phyloP scores from a whole-genome alignment of 2,329 filamentous ascomycete species.

The Cytospora piceicola region DNA sequence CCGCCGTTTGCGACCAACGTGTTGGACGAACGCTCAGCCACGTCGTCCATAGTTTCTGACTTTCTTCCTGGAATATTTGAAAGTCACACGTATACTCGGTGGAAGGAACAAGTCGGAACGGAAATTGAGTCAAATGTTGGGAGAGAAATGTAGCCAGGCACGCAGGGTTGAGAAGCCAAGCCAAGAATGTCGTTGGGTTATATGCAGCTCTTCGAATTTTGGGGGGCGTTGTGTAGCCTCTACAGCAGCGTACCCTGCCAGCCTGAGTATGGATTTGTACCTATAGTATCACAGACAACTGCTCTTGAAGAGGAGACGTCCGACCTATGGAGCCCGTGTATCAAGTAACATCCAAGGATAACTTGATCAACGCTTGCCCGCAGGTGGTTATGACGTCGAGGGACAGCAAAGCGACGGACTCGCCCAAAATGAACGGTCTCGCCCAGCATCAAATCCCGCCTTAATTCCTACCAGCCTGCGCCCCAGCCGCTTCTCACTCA shows the following conservation, averaged over 20 bases:
- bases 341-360: slow-evolving; percentile 14
- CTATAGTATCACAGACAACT: slow-evolving; percentile 6
- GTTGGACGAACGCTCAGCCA: slow-evolving; percentile 49
- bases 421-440: slow-evolving; percentile 20
- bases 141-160: not conserved
- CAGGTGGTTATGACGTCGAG: slow-evolving; percentile 26
- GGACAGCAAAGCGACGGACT: slow-evolving; percentile 23
- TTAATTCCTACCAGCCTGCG: slow-evolving; percentile 2
- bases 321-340: not conserved
- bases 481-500: not conserved
- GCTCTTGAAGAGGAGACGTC: slow-evolving; percentile 8
- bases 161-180: not conserved
- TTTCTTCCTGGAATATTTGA: not conserved
- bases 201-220: not conserved
- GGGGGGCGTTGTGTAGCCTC: slow-evolving; percentile 3
- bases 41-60: slow-evolving; percentile 40
- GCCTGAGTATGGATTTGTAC: too few species aligned
- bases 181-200: not conserved
- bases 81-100: not conserved
- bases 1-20: slow-evolving; percentile 43
- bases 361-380: slow-evolving; percentile 1
- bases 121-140: not conserved
- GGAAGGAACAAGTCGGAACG: not conserved
- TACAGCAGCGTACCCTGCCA: not conserved
- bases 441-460: slow-evolving; percentile 1